Evolutionary conservation across 345 rosid species (phyloP).

Genomic region (Litchi chinensis): DNA sequence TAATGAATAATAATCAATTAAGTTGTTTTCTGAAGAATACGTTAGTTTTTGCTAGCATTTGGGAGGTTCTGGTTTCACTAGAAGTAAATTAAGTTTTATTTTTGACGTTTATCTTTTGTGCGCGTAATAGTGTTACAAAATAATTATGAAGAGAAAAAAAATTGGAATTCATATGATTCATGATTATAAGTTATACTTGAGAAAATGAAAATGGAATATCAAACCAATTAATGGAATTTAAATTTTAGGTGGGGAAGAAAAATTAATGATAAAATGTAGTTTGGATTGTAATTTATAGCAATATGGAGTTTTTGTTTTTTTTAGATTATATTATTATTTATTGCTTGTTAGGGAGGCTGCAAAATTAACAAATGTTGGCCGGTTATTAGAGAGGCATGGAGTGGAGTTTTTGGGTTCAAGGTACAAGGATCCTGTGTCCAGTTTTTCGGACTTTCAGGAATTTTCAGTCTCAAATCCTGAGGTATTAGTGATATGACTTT

Average conservation of each 20-base stretch:
- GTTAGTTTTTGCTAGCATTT: too few species aligned
- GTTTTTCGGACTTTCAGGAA: constrained; percentile 81
- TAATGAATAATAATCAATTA: too few species aligned
- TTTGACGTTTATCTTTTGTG: too few species aligned
- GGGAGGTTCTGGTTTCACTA: too few species aligned
- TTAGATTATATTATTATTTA: neutral
- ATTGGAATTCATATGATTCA: too few species aligned
- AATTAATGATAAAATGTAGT: neutral
- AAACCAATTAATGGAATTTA: neutral
- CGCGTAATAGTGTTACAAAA: neutral
- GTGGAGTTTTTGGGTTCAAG: constrained; percentile 68
- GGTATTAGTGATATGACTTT: constrained; percentile 40
- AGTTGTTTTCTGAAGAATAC: too few species aligned
- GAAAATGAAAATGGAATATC: neutral
- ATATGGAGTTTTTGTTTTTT: neutral
- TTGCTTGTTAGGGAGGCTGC: constrained; percentile 58
- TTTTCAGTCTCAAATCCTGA: constrained; percentile 88
- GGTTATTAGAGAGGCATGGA: constrained; percentile 68
- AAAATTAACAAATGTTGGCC: constrained; percentile 65
- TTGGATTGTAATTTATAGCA: neutral
- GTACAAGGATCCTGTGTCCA: constrained; percentile 75
- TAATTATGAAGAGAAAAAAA: neutral
- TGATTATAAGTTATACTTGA: neutral
- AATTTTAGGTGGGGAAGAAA: neutral
- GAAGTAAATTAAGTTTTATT: too few species aligned